A percentile compares a stretch with the other conserved stretches of the same genome.
Evolutionary conservation across 495 filamentous ascomycete genomes (phyloP).

Genomic region (Penicillium turbatum): DNA sequence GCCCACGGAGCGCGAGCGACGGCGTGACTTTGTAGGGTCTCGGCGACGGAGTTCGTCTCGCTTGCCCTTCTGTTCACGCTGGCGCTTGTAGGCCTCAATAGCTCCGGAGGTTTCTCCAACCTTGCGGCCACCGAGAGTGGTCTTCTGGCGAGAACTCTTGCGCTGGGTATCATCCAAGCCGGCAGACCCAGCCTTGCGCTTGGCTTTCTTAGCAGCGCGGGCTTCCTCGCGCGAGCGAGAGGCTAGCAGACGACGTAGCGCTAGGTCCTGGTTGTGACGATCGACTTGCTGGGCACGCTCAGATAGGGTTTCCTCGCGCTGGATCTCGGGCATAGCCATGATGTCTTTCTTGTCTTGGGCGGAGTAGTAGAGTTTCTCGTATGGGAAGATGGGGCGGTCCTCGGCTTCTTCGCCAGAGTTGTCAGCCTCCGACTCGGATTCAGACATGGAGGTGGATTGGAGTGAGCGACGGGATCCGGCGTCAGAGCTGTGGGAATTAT

Average conservation of each 20-base stretch:
- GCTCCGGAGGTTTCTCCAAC: constrained; percentile 72
- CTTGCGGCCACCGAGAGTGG: constrained; percentile 69
- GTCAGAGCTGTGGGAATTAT: constrained; percentile 48
- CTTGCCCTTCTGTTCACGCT: constrained; percentile 74
- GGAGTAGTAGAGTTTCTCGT: constrained; percentile 83
- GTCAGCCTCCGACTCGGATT: constrained; percentile 58
- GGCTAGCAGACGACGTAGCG: constrained; percentile 75
- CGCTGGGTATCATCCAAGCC: constrained; percentile 69
- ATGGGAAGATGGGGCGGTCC: constrained; percentile 65
- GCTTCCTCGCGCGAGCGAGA: constrained; percentile 60
- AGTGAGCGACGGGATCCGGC: constrained; percentile 69
- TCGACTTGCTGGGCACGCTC: constrained; percentile 80
- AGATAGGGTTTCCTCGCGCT: constrained; percentile 84
- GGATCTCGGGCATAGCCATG: constrained; percentile 80
- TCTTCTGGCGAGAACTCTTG: constrained; percentile 79
- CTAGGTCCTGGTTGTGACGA: constrained; percentile 72
- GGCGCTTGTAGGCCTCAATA: constrained; percentile 78
- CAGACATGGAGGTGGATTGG: constrained; percentile 82
- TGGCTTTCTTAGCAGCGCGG: constrained; percentile 60
- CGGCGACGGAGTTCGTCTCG: constrained; percentile 67
- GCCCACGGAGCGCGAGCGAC: constrained; percentile 44
- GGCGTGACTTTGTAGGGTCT: constrained; percentile 52
- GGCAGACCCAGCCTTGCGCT: constrained; percentile 72
- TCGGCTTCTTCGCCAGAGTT: constrained; percentile 50
- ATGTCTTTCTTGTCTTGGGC: constrained; percentile 76